A percentile compares a stretch with the other conserved stretches of the same genome.
Conservation (phyloP, 352 stramenopile genomes). For the Pythium vanterpoolii region DNA sequence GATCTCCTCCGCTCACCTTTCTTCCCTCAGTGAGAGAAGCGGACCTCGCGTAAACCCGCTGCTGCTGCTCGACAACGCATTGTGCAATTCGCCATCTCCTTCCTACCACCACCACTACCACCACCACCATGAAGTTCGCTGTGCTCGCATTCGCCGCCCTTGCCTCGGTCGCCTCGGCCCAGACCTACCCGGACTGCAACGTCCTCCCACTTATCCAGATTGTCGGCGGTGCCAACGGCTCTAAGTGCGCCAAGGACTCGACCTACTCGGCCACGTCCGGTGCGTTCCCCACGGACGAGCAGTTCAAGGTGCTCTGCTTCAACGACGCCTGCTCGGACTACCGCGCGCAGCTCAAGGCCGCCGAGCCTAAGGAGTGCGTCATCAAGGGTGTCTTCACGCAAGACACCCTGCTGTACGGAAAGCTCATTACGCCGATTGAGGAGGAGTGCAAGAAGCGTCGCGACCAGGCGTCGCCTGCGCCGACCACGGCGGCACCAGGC, state of each 20-base stretch:
- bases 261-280: constrained; percentile 4
- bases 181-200: not conserved
- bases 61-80: not conserved
- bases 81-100: constrained; percentile 8
- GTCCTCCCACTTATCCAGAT: constrained; percentile 5
- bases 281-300: not conserved
- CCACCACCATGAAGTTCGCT: constrained; percentile 9
- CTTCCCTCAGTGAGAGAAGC: not conserved
- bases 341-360: constrained; percentile 5
- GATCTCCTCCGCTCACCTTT: too few species aligned
- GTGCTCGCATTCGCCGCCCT: constrained; percentile 2
- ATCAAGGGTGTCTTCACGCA: not conserved
- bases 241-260: not conserved
- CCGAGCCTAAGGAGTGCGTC: not conserved
- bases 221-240: constrained; percentile 1
- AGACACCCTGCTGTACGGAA: not conserved
- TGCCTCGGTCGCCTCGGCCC: not conserved
- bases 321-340: constrained; percentile 7
- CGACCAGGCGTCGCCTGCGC: not conserved
- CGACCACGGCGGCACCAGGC: not conserved
- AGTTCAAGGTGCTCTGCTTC: constrained; percentile 10
- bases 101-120: not conserved
- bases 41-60: not conserved
- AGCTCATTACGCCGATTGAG: constrained; percentile 6
- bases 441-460: not conserved